Base-by-base conservation (phyloP, 2,329 filamentous ascomycete genomes). In the Cladobotryum protrusum region DNA sequence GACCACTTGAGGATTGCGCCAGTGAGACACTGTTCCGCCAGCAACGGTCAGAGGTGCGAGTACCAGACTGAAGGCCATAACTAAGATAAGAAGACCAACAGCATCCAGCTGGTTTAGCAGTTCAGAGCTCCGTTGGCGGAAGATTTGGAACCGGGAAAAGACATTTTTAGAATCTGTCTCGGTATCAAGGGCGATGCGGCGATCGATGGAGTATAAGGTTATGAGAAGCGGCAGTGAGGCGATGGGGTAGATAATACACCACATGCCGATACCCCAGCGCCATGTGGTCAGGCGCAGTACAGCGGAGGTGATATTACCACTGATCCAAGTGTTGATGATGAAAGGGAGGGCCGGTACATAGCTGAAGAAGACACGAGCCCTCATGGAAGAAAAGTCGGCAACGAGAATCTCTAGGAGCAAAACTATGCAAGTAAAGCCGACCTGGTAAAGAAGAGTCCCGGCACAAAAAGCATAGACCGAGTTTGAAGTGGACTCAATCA, bases 201-300 rank as follows among this genome's bases (percentile, higher is more conserved):
- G 59, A n/a, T 67, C 65, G 11, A 70, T 58, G 3, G 57, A 56
- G 45, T 66, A 64, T 0, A 70, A 67, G 0, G 73, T 72, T 0
- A 68, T 54, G 15, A 84, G 64, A 0, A 85, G 68, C 1, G 82
- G 80, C 4, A 82, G 52, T 0, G 76, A 71, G 49, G 74, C 76
- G 7, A 79, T 67, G 1, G 81, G 76, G 57, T 79, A 83, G 45
- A 83, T 79, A 54, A 84, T 76, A 43, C 71, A 72, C 72, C 78
- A 85, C 79, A 85, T 84, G 54, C 80, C 81, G 19, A 82, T 72
- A 13, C 81, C 82, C 79, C 80, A 84, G 51, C 73, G 66, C 82
- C 82, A 85, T 2, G 69, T 74, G 0, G 77, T 77, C 2, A 59
- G 61, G 0, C 50, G 57, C 17, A 83, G 59, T 1, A 83, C 77